These are phyloP conservation scores for Hymenoscyphus scutula DNA, from an alignment of 2,329 filamentous ascomycete genomes.

Conservation along the genomic window DNA sequence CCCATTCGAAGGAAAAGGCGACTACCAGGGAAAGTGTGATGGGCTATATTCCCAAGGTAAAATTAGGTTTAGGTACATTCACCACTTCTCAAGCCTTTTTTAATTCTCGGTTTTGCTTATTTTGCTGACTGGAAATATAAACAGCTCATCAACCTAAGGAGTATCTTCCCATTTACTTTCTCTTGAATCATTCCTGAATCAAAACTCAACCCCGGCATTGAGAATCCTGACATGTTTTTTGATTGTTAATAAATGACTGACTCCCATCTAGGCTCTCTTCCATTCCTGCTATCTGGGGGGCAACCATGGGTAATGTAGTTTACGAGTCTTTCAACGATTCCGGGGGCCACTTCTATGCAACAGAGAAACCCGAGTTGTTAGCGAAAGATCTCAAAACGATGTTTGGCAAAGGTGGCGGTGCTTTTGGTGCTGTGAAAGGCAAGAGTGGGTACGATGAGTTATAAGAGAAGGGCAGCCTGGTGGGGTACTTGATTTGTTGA, in stretches of 20 bases:
- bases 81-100: background rate
- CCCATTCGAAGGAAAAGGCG: conserved; percentile 39
- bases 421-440: conserved; percentile 35
- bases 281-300: conserved; percentile 53
- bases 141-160: conserved; percentile 58
- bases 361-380: conserved; percentile 56
- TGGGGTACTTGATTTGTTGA: background rate
- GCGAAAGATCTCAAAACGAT: conserved; percentile 52
- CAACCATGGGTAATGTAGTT: conserved; percentile 59
- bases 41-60: conserved; percentile 29
- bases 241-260: no score
- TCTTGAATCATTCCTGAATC: no score
- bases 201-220: no score
- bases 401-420: conserved; percentile 51
- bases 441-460: conserved; percentile 31
- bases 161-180: no score
- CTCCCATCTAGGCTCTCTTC: no score
- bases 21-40: background rate
- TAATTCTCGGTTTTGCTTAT: background rate
- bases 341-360: conserved; percentile 55
- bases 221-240: no score
- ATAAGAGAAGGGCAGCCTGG: background rate
- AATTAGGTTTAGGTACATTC: conserved; percentile 47
- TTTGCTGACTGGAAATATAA: background rate
- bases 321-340: conserved; percentile 44